Conservation (phyloP, 1,284 basidiomycete genomes). For the Rhizopogon parksii region DNA sequence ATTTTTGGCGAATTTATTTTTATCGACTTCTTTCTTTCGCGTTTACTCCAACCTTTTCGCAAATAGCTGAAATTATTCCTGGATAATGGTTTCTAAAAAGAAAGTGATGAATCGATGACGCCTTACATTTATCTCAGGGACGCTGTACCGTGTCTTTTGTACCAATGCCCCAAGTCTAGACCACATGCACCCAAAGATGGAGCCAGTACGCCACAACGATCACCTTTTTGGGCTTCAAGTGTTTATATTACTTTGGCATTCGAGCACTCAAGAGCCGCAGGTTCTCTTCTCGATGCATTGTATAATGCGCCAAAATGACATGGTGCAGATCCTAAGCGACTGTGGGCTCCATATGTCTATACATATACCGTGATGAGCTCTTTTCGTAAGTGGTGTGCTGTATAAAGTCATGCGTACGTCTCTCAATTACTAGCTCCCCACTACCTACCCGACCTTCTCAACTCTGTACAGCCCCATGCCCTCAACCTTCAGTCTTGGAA, state of each 20-base stretch:
- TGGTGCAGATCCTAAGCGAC: not conserved
- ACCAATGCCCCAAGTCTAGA: not conserved
- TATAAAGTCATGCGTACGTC: not conserved
- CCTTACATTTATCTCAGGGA: not conserved
- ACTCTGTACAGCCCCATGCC: not conserved
- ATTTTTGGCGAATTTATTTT: too few species aligned
- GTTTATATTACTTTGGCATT: not conserved
- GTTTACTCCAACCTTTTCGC: too few species aligned
- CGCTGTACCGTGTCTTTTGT: not conserved
- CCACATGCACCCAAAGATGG: not conserved
- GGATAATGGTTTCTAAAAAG: not conserved
- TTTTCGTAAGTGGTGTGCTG: not conserved
- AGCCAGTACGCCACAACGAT: too few species aligned
- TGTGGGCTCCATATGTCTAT: not conserved
- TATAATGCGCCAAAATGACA: not conserved
- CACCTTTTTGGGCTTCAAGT: not conserved
- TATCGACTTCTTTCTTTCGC: too few species aligned
- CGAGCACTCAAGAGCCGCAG: not conserved
- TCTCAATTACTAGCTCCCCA: not conserved
- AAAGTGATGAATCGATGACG: too few species aligned
- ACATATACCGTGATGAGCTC: too few species aligned
- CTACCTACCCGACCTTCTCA: not conserved
- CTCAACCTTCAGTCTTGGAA: not conserved
- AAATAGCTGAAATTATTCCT: too few species aligned
- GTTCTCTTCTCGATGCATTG: too few species aligned